Evolutionary conservation across 2,329 filamentous ascomycete species (phyloP).

Genomic region (Westerdykella ornata): DNA sequence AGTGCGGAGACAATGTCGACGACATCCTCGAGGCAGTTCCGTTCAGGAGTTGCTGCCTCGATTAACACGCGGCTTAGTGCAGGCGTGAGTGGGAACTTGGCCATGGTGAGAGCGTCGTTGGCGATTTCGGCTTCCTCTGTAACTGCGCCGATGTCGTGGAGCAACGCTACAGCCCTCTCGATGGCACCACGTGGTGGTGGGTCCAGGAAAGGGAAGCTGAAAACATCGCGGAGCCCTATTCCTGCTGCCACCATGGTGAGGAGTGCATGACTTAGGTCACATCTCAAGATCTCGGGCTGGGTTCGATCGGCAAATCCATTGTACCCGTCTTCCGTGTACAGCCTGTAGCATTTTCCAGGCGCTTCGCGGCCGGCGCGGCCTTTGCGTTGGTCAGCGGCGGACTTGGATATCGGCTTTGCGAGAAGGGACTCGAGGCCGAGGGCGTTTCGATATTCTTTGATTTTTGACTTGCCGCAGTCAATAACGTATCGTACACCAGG

Average conservation of each 20-base stretch:
- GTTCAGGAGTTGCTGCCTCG: constrained; percentile 63
- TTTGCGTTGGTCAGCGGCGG: constrained; percentile 83
- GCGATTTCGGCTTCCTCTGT: constrained; percentile 68
- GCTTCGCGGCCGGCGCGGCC: constrained; percentile 92
- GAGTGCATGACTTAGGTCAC: constrained; percentile 77
- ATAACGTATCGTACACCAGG: constrained; percentile 87
- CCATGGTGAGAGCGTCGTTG: constrained; percentile 65
- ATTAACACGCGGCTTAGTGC: constrained; percentile 76
- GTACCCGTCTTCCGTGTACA: constrained; percentile 80
- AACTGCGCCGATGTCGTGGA: constrained; percentile 72
- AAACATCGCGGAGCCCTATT: constrained; percentile 61
- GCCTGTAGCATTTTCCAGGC: constrained; percentile 77
- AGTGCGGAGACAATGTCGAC: constrained; percentile 74
- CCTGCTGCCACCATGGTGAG: constrained; percentile 91
- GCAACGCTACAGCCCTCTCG: constrained; percentile 72
- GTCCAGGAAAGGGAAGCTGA: constrained; percentile 80
- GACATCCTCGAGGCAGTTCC: constrained; percentile 68
- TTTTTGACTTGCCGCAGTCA: constrained; percentile 88
- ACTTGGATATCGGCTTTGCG: constrained; percentile 84
- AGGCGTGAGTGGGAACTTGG: constrained; percentile 74
- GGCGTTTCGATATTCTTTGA: constrained; percentile 80
- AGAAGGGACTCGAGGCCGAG: constrained; percentile 87
- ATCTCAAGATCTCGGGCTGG: constrained; percentile 81
- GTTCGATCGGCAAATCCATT: constrained; percentile 63
- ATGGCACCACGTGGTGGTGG: constrained; percentile 69